Percentiles rank a stretch among this genome's conserved stretches.
These are phyloP conservation scores for Chalciporus chontae DNA, from an alignment of 768 basidiomycete genomes.

Conservation along the genomic window DNA sequence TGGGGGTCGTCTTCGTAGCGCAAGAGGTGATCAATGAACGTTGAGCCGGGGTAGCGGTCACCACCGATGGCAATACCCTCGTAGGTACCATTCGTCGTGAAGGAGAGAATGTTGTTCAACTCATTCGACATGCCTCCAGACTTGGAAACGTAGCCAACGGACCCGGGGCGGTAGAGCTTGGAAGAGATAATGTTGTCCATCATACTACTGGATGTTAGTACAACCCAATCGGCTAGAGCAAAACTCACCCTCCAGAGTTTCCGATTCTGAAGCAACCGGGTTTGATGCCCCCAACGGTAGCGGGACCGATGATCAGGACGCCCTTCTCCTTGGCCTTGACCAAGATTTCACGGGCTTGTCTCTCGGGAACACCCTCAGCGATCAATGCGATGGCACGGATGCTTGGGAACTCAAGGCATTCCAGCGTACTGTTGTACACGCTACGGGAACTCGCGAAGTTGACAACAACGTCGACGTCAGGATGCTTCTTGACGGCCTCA, in stretches of 20 bases:
- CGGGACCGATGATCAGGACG: conserved; percentile 93
- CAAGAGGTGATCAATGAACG: conserved; percentile 98
- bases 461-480: conserved; percentile 95
- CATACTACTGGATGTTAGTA: conserved; percentile 55
- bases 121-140: conserved; percentile 99
- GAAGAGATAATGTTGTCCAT: conserved; percentile 99
- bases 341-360: conserved; percentile 94
- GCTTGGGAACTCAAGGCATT: conserved; percentile 62
- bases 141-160: conserved; percentile 98
- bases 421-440: conserved; percentile 92
- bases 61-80: conserved; percentile 99
- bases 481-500: conserved; percentile 92
- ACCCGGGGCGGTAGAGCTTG: conserved; percentile 96
- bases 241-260: conserved; percentile 89
- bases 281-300: conserved; percentile 99
- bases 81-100: conserved; percentile 96
- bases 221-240: background rate
- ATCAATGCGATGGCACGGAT: conserved; percentile 77
- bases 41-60: conserved; percentile 97
- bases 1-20: conserved; percentile 96
- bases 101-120: conserved; percentile 98
- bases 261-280: conserved; percentile 99
- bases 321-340: conserved; percentile 81
- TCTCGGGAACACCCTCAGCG: conserved; percentile 98
- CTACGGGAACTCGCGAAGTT: conserved; percentile 96